Evolutionary conservation across 148 eudicot genomes (phyloP).

Genomic region (Dianthus caryophyllus): DNA sequence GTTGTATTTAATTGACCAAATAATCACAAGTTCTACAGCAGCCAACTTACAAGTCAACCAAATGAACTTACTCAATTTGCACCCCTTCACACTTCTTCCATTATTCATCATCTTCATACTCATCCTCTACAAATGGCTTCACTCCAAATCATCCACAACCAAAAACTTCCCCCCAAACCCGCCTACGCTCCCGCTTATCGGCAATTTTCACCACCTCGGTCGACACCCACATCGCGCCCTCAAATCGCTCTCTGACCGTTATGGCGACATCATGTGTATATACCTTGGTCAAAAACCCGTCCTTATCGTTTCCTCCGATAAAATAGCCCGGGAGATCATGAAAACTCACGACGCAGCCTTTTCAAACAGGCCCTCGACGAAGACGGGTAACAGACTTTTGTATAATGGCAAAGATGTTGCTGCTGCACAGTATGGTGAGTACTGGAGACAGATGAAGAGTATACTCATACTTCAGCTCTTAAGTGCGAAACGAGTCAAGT

Average conservation of each 20-base stretch:
- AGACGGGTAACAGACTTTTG: not conserved
- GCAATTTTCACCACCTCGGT: constrained; percentile 25
- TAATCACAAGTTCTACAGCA: no score
- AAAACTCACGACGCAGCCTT: constrained; percentile 23
- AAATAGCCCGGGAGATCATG: constrained; percentile 19
- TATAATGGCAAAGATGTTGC: constrained; percentile 23
- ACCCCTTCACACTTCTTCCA: not conserved
- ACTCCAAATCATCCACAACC: not conserved
- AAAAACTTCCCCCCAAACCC: constrained; percentile 23
- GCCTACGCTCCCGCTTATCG: constrained; percentile 11
- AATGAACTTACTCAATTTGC: not conserved
- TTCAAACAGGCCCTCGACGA: constrained; percentile 14
- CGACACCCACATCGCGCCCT: constrained; percentile 25
- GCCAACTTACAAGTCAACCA: not conserved
- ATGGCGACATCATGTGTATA: constrained; percentile 18
- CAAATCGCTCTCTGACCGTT: constrained; percentile 7
- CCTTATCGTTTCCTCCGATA: constrained; percentile 23
- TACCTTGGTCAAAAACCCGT: constrained; percentile 19
- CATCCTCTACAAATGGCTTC: constrained; percentile 13
- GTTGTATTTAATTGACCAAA: no score
- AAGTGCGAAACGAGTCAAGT: constrained; percentile 18
- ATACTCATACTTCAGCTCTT: constrained; percentile 18
- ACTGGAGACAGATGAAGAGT: constrained; percentile 27
- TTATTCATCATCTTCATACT: constrained; percentile 8
- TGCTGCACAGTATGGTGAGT: constrained; percentile 18